phyloP scores from a whole-genome alignment of 805 yeast species.

The Torulaspora indica region DNA sequence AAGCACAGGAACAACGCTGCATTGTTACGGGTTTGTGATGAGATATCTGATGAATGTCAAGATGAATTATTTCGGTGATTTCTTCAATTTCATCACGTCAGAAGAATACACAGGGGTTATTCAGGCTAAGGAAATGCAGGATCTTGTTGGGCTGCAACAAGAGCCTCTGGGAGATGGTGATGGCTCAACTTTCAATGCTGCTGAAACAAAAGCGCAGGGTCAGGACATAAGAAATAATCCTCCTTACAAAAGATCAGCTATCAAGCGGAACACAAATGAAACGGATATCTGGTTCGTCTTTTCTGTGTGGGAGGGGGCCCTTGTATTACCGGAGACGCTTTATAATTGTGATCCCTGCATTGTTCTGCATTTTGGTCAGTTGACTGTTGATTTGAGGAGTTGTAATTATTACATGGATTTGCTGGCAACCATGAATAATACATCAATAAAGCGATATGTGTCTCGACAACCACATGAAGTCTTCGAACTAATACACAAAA shows the following conservation, averaged over 20 bases:
- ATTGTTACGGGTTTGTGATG: slow-evolving; percentile 74
- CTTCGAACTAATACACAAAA: slow-evolving; percentile 32
- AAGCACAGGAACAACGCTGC: slow-evolving; percentile 62
- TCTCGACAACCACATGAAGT: slow-evolving; percentile 19
- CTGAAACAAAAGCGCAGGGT: slow-evolving; percentile 2
- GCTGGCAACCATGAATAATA: slow-evolving; percentile 50
- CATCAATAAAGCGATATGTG: slow-evolving; percentile 17
- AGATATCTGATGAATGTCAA: slow-evolving; percentile 69
- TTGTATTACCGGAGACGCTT: slow-evolving; percentile 67
- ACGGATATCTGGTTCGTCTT: slow-evolving; percentile 71
- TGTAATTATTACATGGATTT: slow-evolving; percentile 92
- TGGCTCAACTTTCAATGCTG: slow-evolving; percentile 1
- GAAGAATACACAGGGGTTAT: slow-evolving; percentile 60
- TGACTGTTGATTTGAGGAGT: slow-evolving; percentile 78
- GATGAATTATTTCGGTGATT: slow-evolving; percentile 89
- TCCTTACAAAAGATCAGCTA: slow-evolving; percentile 17
- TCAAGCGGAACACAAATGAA: slow-evolving; percentile 59
- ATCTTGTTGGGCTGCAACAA: slow-evolving; percentile 3
- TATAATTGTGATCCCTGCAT: slow-evolving; percentile 61
- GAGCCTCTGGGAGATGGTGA: slow-evolving; percentile 4
- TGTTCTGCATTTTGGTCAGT: slow-evolving; percentile 55
- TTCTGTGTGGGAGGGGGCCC: slow-evolving; percentile 62
- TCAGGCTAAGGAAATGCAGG: slow-evolving; percentile 9
- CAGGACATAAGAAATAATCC: slow-evolving; percentile 3
- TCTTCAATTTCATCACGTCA: slow-evolving; percentile 74